Conservation (phyloP, 2,329 filamentous ascomycete genomes). For the Colletotrichum zoysiae region DNA sequence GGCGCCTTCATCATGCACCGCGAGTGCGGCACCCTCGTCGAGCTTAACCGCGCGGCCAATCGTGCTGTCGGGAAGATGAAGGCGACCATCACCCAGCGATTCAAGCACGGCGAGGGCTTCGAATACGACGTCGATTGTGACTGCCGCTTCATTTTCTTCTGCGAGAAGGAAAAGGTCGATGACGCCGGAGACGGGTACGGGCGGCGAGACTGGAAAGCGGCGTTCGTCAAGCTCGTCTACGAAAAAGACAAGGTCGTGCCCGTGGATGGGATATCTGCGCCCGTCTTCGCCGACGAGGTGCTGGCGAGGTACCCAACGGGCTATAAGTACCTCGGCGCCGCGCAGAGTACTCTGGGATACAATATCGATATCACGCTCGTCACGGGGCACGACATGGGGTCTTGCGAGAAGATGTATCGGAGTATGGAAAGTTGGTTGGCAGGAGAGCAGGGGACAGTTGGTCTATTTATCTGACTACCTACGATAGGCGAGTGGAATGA, state of each 20-base stretch:
- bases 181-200: not conserved
- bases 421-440: constrained; percentile 58
- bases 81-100: constrained; percentile 66
- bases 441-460: constrained; percentile 43
- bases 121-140: constrained; percentile 65
- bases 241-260: constrained; percentile 64
- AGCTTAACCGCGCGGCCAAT: constrained; percentile 53
- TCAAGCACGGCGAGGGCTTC: constrained; percentile 50
- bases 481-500: not conserved
- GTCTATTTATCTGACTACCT: constrained; percentile 9
- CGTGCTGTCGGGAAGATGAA: constrained; percentile 67
- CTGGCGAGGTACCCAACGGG: constrained; percentile 57
- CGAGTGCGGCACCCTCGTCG: constrained; percentile 62
- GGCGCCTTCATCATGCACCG: constrained; percentile 71
- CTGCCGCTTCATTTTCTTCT: constrained; percentile 64
- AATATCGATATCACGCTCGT: constrained; percentile 56
- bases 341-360: constrained; percentile 61
- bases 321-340: constrained; percentile 61
- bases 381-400: constrained; percentile 52
- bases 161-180: constrained; percentile 47
- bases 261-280: constrained; percentile 56
- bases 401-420: constrained; percentile 57
- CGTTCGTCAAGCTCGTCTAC: constrained; percentile 62
- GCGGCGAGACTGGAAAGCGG: constrained; percentile 53
- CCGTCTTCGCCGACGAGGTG: constrained; percentile 53